phyloP scores from a whole-genome alignment of 352 stramenopile species.

The Pythium phragmiticola region DNA sequence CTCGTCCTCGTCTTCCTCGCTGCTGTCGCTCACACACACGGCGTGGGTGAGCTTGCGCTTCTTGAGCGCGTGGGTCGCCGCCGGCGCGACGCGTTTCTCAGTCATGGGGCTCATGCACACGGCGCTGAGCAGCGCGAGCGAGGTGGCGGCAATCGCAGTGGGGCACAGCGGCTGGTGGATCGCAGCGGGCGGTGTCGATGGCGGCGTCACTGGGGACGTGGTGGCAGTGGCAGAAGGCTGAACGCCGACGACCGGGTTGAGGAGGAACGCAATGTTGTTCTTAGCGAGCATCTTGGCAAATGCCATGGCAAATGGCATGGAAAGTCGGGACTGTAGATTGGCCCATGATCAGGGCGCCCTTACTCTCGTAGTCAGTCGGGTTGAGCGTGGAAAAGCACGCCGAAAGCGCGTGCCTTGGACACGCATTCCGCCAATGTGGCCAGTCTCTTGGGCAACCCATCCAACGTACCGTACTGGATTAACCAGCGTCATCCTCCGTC shows the following conservation, averaged over 20 bases:
- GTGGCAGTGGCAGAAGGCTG: background rate
- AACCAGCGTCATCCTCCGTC: background rate
- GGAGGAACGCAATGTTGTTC: constrained; percentile 31
- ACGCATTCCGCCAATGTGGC: background rate
- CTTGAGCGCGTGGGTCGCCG: constrained; percentile 15
- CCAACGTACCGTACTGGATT: constrained; percentile 5
- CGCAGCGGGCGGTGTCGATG: constrained; percentile 5
- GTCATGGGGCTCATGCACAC: constrained; percentile 29
- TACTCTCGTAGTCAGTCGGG: too few species aligned
- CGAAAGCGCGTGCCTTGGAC: constrained; percentile 11
- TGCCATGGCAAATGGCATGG: constrained; percentile 1
- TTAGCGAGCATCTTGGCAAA: constrained; percentile 29
- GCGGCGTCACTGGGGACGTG: constrained; percentile 2
- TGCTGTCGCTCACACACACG: constrained; percentile 12
- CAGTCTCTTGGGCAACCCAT: constrained; percentile 4
- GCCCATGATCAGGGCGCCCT: background rate
- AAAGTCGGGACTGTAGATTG: background rate
- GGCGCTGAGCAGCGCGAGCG: constrained; percentile 27
- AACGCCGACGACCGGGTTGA: constrained; percentile 22
- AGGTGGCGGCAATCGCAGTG: constrained; percentile 24
- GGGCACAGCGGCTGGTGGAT: constrained; percentile 17
- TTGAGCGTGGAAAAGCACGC: too few species aligned
- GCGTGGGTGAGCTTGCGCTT: constrained; percentile 27
- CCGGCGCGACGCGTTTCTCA: constrained; percentile 6
- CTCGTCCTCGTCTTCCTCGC: constrained; percentile 17